A percentile compares a stretch with the other conserved stretches of the same genome.
These are phyloP conservation scores for Colletotrichum phormii DNA, from an alignment of 2,329 filamentous ascomycete genomes.

Conservation along the genomic window DNA sequence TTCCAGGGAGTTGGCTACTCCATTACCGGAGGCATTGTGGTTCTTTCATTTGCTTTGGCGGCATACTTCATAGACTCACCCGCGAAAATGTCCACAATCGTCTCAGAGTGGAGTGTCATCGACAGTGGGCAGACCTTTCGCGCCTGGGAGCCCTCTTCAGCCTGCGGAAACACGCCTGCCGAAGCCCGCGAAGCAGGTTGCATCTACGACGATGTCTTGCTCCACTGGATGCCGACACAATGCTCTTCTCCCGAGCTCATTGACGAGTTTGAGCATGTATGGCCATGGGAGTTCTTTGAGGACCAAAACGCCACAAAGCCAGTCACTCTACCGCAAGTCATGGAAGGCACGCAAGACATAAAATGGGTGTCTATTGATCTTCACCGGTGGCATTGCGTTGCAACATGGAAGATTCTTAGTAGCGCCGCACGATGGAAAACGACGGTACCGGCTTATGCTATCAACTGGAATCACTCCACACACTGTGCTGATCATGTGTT, in stretches of 20 bases:
- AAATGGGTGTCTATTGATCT: slow-evolving; percentile 16
- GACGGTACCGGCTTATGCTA: neutral
- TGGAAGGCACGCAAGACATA: neutral
- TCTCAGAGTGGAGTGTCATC: neutral
- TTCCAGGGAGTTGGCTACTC: neutral
- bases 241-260: neutral
- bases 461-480: slow-evolving; percentile 5
- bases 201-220: neutral
- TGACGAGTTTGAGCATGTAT: neutral
- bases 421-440: slow-evolving; percentile 7
- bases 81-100: neutral
- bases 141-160: neutral
- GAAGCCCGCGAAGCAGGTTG: neutral
- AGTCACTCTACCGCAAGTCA: neutral
- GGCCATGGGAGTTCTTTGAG: neutral
- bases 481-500: neutral
- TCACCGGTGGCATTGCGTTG: slow-evolving; percentile 13
- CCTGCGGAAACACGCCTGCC: neutral
- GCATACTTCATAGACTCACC: neutral
- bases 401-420: slow-evolving; percentile 11
- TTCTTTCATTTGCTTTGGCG: neutral
- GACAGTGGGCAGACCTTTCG: neutral
- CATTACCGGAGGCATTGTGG: neutral
- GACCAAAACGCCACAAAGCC: neutral
- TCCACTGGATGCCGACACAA: neutral